These are phyloP conservation scores for Suhomyces sp. DNA, from an alignment of 805 yeast genomes.

Conservation along the genomic window DNA sequence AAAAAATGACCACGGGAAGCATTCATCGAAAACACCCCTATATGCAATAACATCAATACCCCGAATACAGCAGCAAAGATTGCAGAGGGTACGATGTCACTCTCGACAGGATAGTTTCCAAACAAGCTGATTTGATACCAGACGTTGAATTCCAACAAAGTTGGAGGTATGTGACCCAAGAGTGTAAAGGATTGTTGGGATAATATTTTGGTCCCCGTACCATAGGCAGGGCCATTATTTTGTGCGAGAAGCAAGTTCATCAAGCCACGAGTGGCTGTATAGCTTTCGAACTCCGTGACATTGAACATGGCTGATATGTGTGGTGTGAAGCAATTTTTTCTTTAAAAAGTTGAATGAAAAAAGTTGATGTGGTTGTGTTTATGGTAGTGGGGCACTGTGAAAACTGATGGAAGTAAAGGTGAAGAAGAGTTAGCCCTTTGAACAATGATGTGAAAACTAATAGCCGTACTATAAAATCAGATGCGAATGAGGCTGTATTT, in stretches of 20 bases:
- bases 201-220: constrained; percentile 28
- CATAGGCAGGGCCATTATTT: constrained; percentile 31
- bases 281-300: constrained; percentile 10
- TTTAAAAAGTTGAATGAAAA: no score
- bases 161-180: constrained; percentile 43
- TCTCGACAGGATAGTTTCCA: constrained; percentile 58
- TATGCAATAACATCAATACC: constrained; percentile 48
- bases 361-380: no score
- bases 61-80: constrained; percentile 55
- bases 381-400: no score
- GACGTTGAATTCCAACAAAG: constrained; percentile 35
- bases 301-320: no score
- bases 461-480: no score
- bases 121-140: constrained; percentile 50
- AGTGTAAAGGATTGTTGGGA: constrained; percentile 30
- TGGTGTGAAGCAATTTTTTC: no score
- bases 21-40: constrained; percentile 48
- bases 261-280: constrained; percentile 30
- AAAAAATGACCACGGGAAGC: constrained; percentile 58
- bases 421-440: no score
- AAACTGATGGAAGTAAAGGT: no score
- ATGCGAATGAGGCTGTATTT: no score
- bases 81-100: constrained; percentile 61
- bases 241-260: constrained; percentile 28
- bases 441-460: no score